These are phyloP conservation scores for Flaveria floridana DNA, from an alignment of 140 eudicot species.

Conservation along the genomic window DNA sequence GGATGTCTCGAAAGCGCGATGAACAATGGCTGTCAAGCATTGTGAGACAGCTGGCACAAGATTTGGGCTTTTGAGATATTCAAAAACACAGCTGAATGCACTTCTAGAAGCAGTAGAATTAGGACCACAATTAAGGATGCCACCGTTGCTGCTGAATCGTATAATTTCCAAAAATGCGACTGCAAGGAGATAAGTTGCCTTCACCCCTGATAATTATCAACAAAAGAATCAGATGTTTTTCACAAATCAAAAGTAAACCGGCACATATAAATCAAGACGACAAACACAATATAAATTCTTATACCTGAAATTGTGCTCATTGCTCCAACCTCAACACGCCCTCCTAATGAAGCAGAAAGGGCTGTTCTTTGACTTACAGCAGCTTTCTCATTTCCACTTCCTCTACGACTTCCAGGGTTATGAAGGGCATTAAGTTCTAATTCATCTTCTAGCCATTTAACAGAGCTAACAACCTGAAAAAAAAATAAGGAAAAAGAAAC, in stretches of 20 bases:
- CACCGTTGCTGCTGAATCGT: slow-evolving; percentile 97
- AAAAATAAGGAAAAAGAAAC: neutral
- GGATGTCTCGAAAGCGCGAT: slow-evolving; percentile 76
- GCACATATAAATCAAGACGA: slow-evolving; percentile 4
- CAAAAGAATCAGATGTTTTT: slow-evolving; percentile 18
- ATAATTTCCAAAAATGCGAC: slow-evolving; percentile 90
- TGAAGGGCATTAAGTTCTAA: slow-evolving; percentile 98
- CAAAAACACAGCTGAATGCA: slow-evolving; percentile 97
- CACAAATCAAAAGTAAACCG: slow-evolving; percentile 15
- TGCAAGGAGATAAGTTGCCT: slow-evolving; percentile 95
- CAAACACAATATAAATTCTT: neutral
- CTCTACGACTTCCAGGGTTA: slow-evolving; percentile 94
- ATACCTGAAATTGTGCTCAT: slow-evolving; percentile 95
- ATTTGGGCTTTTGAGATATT: slow-evolving; percentile 87
- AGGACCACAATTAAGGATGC: slow-evolving; percentile 84
- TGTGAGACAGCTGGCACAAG: slow-evolving; percentile 93
- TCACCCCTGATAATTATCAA: slow-evolving; percentile 64
- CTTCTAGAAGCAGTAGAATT: slow-evolving; percentile 72
- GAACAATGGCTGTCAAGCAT: slow-evolving; percentile 93
- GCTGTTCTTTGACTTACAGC: slow-evolving; percentile 87
- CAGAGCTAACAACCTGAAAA: slow-evolving; percentile 94
- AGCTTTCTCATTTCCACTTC: slow-evolving; percentile 96
- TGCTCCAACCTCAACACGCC: slow-evolving; percentile 87
- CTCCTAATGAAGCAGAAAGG: slow-evolving; percentile 96
- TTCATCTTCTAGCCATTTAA: slow-evolving; percentile 99